phyloP scores from a whole-genome alignment of 495 filamentous ascomycete genomes.

The Durotheca rogersii region DNA sequence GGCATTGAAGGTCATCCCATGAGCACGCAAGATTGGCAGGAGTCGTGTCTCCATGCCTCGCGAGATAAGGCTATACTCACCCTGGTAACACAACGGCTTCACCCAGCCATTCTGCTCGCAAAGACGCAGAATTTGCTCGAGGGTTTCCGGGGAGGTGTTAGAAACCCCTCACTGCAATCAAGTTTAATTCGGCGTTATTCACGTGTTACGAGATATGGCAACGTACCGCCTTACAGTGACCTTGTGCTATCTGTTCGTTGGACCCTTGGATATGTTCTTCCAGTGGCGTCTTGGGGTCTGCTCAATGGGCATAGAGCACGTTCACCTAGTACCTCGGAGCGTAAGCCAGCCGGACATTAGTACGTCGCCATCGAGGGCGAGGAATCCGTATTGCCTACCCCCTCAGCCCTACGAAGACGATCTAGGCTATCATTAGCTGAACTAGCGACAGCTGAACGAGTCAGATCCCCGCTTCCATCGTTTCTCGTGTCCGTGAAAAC shows the following conservation, averaged over 20 bases:
- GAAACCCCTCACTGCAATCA: conserved; percentile 40
- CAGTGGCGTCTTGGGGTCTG: conserved; percentile 38
- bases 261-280: conserved; percentile 37
- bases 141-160: conserved; percentile 38
- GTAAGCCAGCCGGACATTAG: too few relatives aligned
- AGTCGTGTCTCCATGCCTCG: conserved; percentile 39
- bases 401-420: conserved; percentile 16
- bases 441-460: conserved; percentile 1
- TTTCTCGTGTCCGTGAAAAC: conserved; percentile 32
- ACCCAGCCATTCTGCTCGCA: conserved; percentile 42
- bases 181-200: too few relatives aligned
- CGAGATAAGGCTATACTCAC: conserved; percentile 44
- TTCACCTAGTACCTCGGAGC: too few relatives aligned
- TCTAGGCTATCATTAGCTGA: conserved; percentile 20
- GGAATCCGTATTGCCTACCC: too few relatives aligned
- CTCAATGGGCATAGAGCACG: conserved; percentile 38
- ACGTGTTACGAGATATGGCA: neutral
- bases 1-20: conserved; percentile 51
- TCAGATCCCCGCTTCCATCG: conserved; percentile 28
- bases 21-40: conserved; percentile 50
- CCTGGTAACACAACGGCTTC: conserved; percentile 46
- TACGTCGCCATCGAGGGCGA: too few relatives aligned
- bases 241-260: conserved; percentile 34
- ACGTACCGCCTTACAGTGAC: conserved; percentile 30
- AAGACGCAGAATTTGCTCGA: conserved; percentile 39